phyloP scores from a whole-genome alignment of 2,329 filamentous ascomycete species.

The Dothidotthia symphoricarpi region DNA sequence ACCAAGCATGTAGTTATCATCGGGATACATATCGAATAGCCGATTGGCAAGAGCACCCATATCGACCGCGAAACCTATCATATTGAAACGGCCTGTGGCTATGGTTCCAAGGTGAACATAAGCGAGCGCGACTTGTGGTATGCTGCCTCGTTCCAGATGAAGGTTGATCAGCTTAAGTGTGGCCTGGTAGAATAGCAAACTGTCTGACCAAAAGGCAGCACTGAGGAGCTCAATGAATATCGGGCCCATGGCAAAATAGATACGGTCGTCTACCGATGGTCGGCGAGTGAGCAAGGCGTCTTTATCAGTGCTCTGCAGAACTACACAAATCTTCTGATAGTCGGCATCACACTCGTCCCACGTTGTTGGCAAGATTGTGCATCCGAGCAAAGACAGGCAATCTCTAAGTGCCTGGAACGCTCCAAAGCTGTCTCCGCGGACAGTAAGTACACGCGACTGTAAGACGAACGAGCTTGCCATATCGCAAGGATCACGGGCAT shows the following conservation, averaged over 20 bases:
- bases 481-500: conserved; percentile 71
- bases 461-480: conserved; percentile 83
- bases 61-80: conserved; percentile 66
- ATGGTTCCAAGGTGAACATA: conserved; percentile 69
- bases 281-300: conserved; percentile 44
- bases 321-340: conserved; percentile 56
- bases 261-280: conserved; percentile 50
- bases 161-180: conserved; percentile 65
- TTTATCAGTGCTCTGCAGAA: conserved; percentile 49
- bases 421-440: conserved; percentile 67
- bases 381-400: conserved; percentile 65
- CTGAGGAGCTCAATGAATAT: conserved; percentile 68
- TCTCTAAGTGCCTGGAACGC: conserved; percentile 70
- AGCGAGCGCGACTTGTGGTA: conserved; percentile 66
- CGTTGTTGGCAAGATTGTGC: conserved; percentile 63
- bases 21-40: conserved; percentile 61
- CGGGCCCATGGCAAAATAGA: conserved; percentile 63
- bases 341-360: conserved; percentile 76
- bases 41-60: conserved; percentile 63
- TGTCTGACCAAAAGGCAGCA: conserved; percentile 72
- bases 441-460: conserved; percentile 73
- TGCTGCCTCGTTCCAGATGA: conserved; percentile 62
- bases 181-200: conserved; percentile 69
- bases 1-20: conserved; percentile 60
- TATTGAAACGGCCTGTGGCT: conserved; percentile 66